A percentile compares a stretch with the other conserved stretches of the same genome.
Conservation (phyloP, 2,329 filamentous ascomycete genomes). For the Pyricularia pennisetigena region DNA sequence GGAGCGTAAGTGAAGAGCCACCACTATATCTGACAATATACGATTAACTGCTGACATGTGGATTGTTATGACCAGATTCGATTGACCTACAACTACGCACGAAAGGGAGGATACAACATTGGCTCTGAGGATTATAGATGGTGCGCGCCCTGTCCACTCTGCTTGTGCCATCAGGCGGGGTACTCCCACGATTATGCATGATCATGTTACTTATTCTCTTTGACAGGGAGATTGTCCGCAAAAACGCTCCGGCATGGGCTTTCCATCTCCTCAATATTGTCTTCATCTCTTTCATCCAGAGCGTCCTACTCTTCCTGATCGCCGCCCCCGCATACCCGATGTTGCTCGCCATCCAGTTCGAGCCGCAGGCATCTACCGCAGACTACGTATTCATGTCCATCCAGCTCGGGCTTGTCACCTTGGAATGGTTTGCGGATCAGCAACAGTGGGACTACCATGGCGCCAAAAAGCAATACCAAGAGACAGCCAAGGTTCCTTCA, state of each 20-base stretch:
- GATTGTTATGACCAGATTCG: constrained; percentile 43
- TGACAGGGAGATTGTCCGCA: constrained; percentile 58
- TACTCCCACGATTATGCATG: background rate
- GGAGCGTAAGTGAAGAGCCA: constrained; percentile 55
- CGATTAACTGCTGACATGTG: background rate
- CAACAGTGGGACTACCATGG: constrained; percentile 89
- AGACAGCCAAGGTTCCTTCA: constrained; percentile 59
- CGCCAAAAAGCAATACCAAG: constrained; percentile 68
- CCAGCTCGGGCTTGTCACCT: constrained; percentile 40
- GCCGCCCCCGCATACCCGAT: constrained; percentile 73
- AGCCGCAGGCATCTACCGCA: constrained; percentile 31
- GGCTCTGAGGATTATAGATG: constrained; percentile 96
- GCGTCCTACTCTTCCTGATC: constrained; percentile 69
- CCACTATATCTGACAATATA: background rate
- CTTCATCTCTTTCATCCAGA: constrained; percentile 84
- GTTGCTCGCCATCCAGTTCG: constrained; percentile 59
- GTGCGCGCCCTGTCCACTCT: constrained; percentile 21
- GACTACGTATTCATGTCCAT: constrained; percentile 39
- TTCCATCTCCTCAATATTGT: constrained; percentile 81
- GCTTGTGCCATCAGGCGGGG: background rate
- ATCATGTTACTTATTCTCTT: background rate
- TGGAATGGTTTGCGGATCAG: constrained; percentile 78
- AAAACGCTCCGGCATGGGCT: constrained; percentile 47
- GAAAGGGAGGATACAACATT: constrained; percentile 80
- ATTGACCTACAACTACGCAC: constrained; percentile 94